Percentiles rank a stretch among this genome's conserved stretches.
Evolutionary conservation across 2,329 filamentous ascomycete species (phyloP).

Genomic region (Sporothrix phasma): DNA sequence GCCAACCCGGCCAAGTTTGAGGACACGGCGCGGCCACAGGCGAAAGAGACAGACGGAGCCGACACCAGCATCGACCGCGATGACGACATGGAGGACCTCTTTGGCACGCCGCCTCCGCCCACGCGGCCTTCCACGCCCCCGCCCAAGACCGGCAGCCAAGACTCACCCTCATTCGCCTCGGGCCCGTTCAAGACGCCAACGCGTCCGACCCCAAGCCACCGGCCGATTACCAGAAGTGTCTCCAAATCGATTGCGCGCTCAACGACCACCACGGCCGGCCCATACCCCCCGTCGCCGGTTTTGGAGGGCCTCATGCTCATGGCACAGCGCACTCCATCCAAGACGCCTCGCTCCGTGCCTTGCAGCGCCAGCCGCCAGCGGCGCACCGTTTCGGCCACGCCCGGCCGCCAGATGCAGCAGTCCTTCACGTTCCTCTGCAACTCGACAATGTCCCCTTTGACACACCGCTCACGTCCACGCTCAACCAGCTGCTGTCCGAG

Average conservation of each 20-base stretch:
- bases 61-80: constrained; percentile 31
- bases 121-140: constrained; percentile 42
- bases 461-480: constrained; percentile 52
- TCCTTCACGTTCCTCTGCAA: constrained; percentile 27
- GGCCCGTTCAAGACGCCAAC: constrained; percentile 52
- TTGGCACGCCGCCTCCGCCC: constrained; percentile 44
- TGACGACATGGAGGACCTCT: constrained; percentile 45
- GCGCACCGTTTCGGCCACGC: constrained; percentile 26
- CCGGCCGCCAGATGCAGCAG: constrained; percentile 15
- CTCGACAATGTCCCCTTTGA: constrained; percentile 30
- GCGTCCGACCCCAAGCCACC: constrained; percentile 50
- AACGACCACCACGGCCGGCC: constrained; percentile 24
- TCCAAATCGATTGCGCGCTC: constrained; percentile 44
- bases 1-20: constrained; percentile 17
- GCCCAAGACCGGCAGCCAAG: constrained; percentile 28
- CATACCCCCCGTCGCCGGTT: constrained; percentile 33
- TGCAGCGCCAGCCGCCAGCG: constrained; percentile 28
- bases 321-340: constrained; percentile 38
- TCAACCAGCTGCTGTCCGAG: constrained; percentile 55
- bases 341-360: constrained; percentile 29
- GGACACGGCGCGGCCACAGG: not conserved
- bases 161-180: constrained; percentile 29
- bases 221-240: constrained; percentile 51
- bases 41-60: constrained; percentile 24
- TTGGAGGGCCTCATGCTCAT: constrained; percentile 27